These are phyloP conservation scores for Lachancea meyersii DNA, from an alignment of 805 yeast species.

Conservation along the genomic window DNA sequence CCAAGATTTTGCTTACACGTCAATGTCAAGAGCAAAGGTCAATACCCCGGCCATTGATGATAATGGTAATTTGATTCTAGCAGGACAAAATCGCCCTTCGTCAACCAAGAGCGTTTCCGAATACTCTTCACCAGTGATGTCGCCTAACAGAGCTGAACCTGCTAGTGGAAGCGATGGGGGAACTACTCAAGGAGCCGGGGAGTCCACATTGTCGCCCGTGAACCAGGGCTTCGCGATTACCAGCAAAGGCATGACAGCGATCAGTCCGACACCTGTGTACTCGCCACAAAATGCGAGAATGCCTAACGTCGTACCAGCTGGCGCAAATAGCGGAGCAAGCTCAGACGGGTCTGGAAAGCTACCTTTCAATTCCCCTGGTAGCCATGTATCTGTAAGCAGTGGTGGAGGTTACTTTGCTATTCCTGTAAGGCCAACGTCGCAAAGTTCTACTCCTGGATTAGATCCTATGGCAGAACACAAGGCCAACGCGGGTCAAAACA, in stretches of 20 bases:
- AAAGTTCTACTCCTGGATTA: conserved; percentile 16
- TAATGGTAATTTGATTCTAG: conserved; percentile 33
- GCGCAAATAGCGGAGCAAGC: conserved; percentile 6
- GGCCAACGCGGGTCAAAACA: conserved; percentile 5
- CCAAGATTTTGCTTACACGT: conserved; percentile 9
- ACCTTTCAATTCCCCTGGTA: conserved; percentile 20
- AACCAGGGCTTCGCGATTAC: conserved; percentile 15
- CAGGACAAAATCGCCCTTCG: conserved; percentile 23
- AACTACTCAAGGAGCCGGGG: background rate
- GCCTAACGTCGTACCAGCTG: conserved; percentile 2
- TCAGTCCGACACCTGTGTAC: conserved; percentile 1
- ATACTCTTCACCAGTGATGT: conserved; percentile 11
- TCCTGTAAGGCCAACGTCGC: conserved; percentile 24
- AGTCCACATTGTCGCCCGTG: conserved; percentile 1
- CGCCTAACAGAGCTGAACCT: conserved; percentile 4
- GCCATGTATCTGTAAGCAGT: conserved; percentile 24
- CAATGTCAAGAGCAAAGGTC: conserved; percentile 19
- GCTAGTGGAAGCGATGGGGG: background rate
- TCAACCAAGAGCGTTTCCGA: conserved; percentile 8
- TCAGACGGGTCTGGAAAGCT: conserved; percentile 7
- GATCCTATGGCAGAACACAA: conserved; percentile 3
- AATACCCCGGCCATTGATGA: conserved; percentile 36
- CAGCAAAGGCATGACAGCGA: conserved; percentile 21
- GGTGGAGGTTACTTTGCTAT: conserved; percentile 34
- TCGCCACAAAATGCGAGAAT: conserved; percentile 1